phyloP scores from a whole-genome alignment of 805 yeast species.

The Ogataea degrootiae region DNA sequence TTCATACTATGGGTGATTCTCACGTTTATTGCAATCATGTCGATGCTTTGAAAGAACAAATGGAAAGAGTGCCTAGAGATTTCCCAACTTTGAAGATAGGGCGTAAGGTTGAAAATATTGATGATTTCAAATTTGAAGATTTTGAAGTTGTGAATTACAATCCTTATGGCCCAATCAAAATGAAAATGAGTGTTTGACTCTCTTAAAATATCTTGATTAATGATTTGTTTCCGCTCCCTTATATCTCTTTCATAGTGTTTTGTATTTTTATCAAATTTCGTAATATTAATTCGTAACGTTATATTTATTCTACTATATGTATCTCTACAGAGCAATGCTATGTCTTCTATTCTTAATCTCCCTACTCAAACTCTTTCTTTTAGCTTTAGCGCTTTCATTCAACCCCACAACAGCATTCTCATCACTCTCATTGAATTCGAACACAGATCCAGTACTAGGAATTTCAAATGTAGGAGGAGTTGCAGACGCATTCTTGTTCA shows the following conservation, averaged over 20 bases:
- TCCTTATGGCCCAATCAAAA: slow-evolving; percentile 79
- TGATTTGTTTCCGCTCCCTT: background rate
- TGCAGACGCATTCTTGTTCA: background rate
- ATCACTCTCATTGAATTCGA: slow-evolving; percentile 12
- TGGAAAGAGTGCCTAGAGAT: slow-evolving; percentile 63
- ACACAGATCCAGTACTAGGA: slow-evolving; percentile 5
- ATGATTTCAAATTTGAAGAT: slow-evolving; percentile 85
- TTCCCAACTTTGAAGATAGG: slow-evolving; percentile 79
- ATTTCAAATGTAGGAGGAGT: background rate
- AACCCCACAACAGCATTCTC: background rate
- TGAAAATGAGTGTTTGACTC: slow-evolving; percentile 91
- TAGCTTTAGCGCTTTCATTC: slow-evolving; percentile 4
- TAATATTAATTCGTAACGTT: too few relatives aligned
- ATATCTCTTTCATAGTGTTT: background rate
- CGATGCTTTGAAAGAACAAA: slow-evolving; percentile 82
- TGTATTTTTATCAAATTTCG: too few relatives aligned
- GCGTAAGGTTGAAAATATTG: slow-evolving; percentile 66
- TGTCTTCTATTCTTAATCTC: slow-evolving; percentile 10
- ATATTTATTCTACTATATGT: too few relatives aligned
- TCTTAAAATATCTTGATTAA: background rate
- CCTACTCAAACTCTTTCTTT: slow-evolving; percentile 8
- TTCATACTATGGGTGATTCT: slow-evolving; percentile 95
- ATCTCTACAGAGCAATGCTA: slow-evolving; percentile 6
- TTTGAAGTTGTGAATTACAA: slow-evolving; percentile 75
- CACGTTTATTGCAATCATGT: slow-evolving; percentile 93